Conservation (phyloP, 768 basidiomycete genomes). For the Kwoniella sp. region DNA sequence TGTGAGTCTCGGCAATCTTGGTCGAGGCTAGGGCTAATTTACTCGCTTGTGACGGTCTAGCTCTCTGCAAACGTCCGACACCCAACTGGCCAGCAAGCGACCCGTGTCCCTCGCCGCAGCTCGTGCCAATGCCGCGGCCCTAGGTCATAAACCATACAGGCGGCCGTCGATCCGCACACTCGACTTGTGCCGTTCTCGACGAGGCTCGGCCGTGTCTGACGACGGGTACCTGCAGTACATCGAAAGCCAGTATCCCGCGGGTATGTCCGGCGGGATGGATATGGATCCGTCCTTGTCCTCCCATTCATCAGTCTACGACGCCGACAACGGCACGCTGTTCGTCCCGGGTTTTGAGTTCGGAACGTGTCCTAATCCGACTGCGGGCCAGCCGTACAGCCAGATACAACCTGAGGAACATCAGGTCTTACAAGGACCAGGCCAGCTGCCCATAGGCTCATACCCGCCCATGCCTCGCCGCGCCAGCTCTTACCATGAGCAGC, state of each 20-base stretch:
- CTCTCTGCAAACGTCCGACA: slow-evolving; percentile 19
- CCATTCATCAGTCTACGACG: slow-evolving; percentile 3
- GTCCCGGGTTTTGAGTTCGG: not conserved
- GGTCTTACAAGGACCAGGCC: not conserved
- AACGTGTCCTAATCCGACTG: not conserved
- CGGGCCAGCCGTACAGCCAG: not conserved
- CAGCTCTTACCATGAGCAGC: slow-evolving; percentile 19
- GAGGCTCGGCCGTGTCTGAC: slow-evolving; percentile 16
- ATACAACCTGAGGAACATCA: not conserved
- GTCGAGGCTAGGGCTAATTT: not conserved
- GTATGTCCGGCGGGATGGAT: not conserved
- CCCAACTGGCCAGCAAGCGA: slow-evolving; percentile 12
- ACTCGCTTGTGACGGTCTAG: slow-evolving; percentile 1
- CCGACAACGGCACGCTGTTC: not conserved
- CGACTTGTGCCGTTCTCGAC: slow-evolving; percentile 13
- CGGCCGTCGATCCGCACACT: slow-evolving; percentile 11
- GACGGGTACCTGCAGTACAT: slow-evolving; percentile 15
- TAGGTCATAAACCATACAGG: slow-evolving; percentile 13
- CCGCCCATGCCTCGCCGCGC: slow-evolving; percentile 10
- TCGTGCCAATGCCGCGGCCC: slow-evolving; percentile 9
- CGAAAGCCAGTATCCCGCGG: not conserved
- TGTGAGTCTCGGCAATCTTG: slow-evolving; percentile 23
- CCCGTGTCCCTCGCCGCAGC: slow-evolving; percentile 16
- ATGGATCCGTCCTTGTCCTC: not conserved
- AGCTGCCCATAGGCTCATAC: not conserved